phyloP scores from a whole-genome alignment of 495 filamentous ascomycete species.

The Penicillium manginii region DNA sequence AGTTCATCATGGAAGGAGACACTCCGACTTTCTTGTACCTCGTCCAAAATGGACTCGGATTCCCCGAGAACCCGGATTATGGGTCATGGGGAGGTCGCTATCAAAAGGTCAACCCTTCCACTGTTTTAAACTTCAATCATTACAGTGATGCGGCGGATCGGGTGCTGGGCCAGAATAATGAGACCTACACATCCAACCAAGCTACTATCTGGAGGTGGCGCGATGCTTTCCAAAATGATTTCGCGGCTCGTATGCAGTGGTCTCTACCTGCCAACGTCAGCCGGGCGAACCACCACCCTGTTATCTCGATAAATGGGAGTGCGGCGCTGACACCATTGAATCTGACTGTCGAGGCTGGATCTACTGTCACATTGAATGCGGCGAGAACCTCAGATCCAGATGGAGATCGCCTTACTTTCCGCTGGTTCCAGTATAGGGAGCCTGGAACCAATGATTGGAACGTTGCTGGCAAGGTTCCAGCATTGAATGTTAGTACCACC shows the following conservation, averaged over 20 bases:
- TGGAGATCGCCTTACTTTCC: conserved; percentile 39
- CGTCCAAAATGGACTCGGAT: conserved; percentile 50
- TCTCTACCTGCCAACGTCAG: conserved; percentile 30
- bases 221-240: conserved; percentile 52
- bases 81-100: conserved; percentile 54
- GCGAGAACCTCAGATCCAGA: conserved; percentile 47
- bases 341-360: conserved; percentile 37
- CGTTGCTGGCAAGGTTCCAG: conserved; percentile 40
- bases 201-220: conserved; percentile 56
- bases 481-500: conserved; percentile 30
- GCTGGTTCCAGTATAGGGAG: conserved; percentile 52
- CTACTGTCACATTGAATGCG: conserved; percentile 43
- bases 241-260: conserved; percentile 54
- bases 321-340: conserved; percentile 31
- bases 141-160: conserved; percentile 46
- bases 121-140: conserved; percentile 26
- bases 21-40: conserved; percentile 50
- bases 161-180: conserved; percentile 41
- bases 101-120: conserved; percentile 9
- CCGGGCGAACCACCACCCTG: conserved; percentile 44
- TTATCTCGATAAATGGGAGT: conserved; percentile 43
- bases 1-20: conserved; percentile 50
- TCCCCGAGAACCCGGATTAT: conserved; percentile 44
- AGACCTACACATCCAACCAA: conserved; percentile 39
- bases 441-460: conserved; percentile 45